Conservation (phyloP, 805 yeast species). For the Spathaspora arborariae region DNA sequence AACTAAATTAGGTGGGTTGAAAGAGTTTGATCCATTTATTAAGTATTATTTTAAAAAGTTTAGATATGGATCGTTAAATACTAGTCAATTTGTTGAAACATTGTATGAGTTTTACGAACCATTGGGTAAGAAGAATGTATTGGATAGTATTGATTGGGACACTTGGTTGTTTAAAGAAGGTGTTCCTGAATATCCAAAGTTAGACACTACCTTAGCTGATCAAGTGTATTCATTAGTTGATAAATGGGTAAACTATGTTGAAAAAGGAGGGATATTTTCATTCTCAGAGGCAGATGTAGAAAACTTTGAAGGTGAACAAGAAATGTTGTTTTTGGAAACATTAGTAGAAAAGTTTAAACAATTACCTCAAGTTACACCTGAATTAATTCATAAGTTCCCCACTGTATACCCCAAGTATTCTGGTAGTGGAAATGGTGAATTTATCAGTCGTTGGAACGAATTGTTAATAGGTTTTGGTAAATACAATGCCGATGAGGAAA, state of each 20-base stretch:
- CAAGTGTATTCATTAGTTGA: constrained; percentile 21
- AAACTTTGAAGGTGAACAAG: constrained; percentile 22
- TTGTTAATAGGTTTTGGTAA: constrained; percentile 21
- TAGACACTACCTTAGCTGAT: constrained; percentile 26
- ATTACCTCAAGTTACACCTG: constrained; percentile 3
- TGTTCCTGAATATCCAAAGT: constrained; percentile 24
- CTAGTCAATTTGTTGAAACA: constrained; percentile 21
- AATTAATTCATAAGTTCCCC: constrained; percentile 13
- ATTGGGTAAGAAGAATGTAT: constrained; percentile 14
- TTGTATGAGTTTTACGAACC: constrained; percentile 23
- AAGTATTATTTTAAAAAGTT: constrained; percentile 25
- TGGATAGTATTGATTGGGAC: constrained; percentile 26
- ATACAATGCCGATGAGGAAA: constrained; percentile 10
- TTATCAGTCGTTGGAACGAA: constrained; percentile 20
- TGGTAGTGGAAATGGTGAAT: constrained; percentile 21
- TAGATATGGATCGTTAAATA: constrained; percentile 25
- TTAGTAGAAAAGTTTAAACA: constrained; percentile 15
- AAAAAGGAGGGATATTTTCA: background rate
- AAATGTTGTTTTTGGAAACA: constrained; percentile 21
- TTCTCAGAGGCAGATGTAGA: constrained; percentile 15
- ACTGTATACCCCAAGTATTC: constrained; percentile 17
- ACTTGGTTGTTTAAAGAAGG: constrained; percentile 26
- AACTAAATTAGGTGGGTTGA: constrained; percentile 18
- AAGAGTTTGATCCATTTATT: constrained; percentile 26
- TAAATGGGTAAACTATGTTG: constrained; percentile 16